Conservation (phyloP, 139 green algal species). For the Tetratostichococcus sp. region DNA sequence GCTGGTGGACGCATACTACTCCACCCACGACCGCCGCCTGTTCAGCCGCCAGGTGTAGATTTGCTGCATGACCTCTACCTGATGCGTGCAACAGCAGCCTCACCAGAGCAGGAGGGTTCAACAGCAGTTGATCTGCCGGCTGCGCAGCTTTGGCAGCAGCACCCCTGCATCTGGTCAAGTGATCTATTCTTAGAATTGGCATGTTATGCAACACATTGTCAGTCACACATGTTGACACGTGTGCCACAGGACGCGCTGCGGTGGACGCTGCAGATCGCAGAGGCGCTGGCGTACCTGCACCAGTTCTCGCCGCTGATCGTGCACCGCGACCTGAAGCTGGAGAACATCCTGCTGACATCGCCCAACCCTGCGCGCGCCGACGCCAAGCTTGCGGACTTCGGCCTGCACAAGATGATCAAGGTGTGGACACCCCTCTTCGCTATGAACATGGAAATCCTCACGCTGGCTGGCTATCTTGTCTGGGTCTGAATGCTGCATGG, state of each 20-base stretch:
- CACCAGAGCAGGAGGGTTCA: too few species aligned
- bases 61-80: background rate
- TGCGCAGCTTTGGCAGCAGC: too few species aligned
- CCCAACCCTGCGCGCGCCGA: background rate
- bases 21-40: background rate
- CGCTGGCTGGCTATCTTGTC: too few species aligned
- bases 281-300: slow-evolving; percentile 72
- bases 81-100: too few species aligned
- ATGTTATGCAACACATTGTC: too few species aligned
- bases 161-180: too few species aligned
- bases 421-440: too few species aligned
- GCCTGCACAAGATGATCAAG: slow-evolving; percentile 33
- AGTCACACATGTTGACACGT: too few species aligned
- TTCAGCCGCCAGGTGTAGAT: background rate
- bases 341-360: slow-evolving; percentile 47
- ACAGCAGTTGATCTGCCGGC: too few species aligned
- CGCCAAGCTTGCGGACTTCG: slow-evolving; percentile 50
- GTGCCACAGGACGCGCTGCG: slow-evolving; percentile 47
- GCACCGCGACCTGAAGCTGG: slow-evolving; percentile 74
- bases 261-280: slow-evolving; percentile 54
- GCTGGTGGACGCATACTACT: slow-evolving; percentile 18
- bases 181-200: too few species aligned
- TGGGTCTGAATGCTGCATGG: too few species aligned
- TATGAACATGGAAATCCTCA: too few species aligned
- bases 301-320: slow-evolving; percentile 66